phyloP scores from a whole-genome alignment of 306 rosid genomes.

The Biancaea sappan region DNA sequence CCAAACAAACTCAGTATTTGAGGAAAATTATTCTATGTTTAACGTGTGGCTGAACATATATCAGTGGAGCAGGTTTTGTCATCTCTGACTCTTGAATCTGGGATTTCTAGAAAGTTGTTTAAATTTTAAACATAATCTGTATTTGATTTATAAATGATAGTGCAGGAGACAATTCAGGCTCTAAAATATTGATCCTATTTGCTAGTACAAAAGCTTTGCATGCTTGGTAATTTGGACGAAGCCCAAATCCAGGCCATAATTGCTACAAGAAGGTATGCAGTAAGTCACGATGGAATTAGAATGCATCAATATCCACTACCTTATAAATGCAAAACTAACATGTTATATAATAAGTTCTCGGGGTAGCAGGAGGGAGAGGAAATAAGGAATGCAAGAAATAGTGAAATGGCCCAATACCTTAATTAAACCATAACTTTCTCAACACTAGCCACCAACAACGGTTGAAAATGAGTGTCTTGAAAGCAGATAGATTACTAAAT shows the following conservation, averaged over 20 bases:
- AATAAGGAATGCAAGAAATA: neutral
- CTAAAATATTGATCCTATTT: too few relatives aligned
- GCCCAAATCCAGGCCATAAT: neutral
- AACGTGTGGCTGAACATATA: neutral
- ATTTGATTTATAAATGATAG: neutral
- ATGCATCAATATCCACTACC: neutral
- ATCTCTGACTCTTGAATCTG: too few relatives aligned
- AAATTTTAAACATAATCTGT: neutral
- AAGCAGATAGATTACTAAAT: neutral
- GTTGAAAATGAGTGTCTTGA: neutral
- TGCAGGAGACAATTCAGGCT: neutral
- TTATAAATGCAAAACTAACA: neutral
- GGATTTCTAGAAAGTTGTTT: too few relatives aligned
- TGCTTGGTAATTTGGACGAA: neutral
- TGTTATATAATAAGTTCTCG: neutral
- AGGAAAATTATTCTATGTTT: too few relatives aligned
- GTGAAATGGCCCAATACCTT: neutral
- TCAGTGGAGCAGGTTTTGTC: too few relatives aligned
- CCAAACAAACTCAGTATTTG: neutral
- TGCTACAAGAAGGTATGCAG: neutral
- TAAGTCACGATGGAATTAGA: neutral
- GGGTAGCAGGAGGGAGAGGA: neutral
- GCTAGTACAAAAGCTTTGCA: neutral
- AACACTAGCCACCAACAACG: neutral
- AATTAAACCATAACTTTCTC: neutral